A percentile compares a stretch with the other conserved stretches of the same genome.
Evolutionary conservation across 768 basidiomycete genomes (phyloP).

Genomic region (Boletus pseudopeckii): DNA sequence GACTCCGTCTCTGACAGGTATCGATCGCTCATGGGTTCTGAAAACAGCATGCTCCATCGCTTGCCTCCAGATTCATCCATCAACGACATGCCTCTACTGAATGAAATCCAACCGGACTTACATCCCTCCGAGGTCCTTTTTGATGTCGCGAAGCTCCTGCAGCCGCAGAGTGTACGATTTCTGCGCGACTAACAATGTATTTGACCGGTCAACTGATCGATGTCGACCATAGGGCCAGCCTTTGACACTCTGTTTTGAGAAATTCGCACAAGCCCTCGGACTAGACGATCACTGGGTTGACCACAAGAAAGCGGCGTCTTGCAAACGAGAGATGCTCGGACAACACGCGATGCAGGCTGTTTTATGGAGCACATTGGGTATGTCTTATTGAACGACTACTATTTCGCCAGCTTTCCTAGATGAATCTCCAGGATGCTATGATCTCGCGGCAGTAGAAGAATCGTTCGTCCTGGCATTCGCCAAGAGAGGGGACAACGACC

Average conservation of each 20-base stretch:
- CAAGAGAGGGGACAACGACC: conserved; percentile 53
- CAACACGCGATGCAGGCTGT: conserved; percentile 72
- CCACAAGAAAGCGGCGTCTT: conserved; percentile 44
- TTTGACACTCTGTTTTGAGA: conserved; percentile 62
- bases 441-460: conserved; percentile 64
- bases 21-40: conserved; percentile 11
- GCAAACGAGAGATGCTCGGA: conserved; percentile 63
- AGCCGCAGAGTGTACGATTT: conserved; percentile 53
- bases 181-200: background rate
- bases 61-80: conserved; percentile 44
- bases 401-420: conserved; percentile 8
- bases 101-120: conserved; percentile 72
- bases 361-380: conserved; percentile 70
- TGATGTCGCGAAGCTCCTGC: conserved; percentile 74
- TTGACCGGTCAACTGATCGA: conserved; percentile 9
- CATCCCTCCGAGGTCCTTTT: conserved; percentile 75
- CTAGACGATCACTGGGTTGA: conserved; percentile 74
- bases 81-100: conserved; percentile 50
- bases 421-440: conserved; percentile 53
- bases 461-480: conserved; percentile 67
- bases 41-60: conserved; percentile 63
- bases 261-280: conserved; percentile 61
- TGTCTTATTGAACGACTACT: conserved; percentile 3
- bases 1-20: background rate
- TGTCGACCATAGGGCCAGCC: conserved; percentile 57